A percentile compares a stretch with the other conserved stretches of the same genome.
phyloP scores from a whole-genome alignment of 768 basidiomycete genomes.

The Albatrellus ellisii region DNA sequence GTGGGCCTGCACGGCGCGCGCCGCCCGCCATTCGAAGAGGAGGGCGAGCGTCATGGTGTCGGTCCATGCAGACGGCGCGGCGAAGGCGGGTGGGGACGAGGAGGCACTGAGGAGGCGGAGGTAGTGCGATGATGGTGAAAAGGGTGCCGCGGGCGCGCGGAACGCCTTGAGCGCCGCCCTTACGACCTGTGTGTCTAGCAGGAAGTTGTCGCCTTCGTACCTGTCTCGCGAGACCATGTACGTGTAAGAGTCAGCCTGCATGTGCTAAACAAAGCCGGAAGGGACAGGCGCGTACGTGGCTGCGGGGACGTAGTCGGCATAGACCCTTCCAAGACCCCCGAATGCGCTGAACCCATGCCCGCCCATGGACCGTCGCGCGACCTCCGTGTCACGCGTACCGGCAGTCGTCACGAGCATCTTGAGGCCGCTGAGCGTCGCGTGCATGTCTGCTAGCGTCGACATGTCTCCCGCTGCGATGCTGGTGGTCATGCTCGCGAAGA shows the following conservation, averaged over 20 bases:
- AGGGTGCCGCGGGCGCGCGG: slow-evolving; percentile 21
- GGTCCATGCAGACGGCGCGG: slow-evolving; percentile 22
- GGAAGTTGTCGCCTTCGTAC: slow-evolving; percentile 72
- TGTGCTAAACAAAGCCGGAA: background rate
- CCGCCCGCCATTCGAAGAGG: slow-evolving; percentile 56
- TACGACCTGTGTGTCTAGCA: slow-evolving; percentile 63
- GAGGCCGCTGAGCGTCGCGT: slow-evolving; percentile 55
- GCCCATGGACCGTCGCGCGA: slow-evolving; percentile 56
- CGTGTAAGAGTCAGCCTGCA: background rate
- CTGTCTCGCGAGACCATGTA: slow-evolving; percentile 27
- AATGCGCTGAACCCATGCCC: slow-evolving; percentile 68
- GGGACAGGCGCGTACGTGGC: slow-evolving; percentile 34
- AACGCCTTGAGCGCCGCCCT: slow-evolving; percentile 56
- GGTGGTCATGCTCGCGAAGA: slow-evolving; percentile 35
- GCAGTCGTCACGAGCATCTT: slow-evolving; percentile 45
- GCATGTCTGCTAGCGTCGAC: slow-evolving; percentile 55
- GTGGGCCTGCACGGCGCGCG: slow-evolving; percentile 35
- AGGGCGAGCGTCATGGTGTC: slow-evolving; percentile 27
- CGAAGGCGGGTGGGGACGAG: background rate
- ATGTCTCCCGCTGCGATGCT: slow-evolving; percentile 44
- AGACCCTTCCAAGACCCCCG: slow-evolving; percentile 49
- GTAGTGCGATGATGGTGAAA: slow-evolving; percentile 40
- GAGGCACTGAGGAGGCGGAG: slow-evolving; percentile 31
- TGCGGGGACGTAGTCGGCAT: slow-evolving; percentile 51
- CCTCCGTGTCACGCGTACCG: slow-evolving; percentile 47